Evolutionary conservation across 116 monocot species (phyloP).

Genomic region (Trichopus zeylanicus): DNA sequence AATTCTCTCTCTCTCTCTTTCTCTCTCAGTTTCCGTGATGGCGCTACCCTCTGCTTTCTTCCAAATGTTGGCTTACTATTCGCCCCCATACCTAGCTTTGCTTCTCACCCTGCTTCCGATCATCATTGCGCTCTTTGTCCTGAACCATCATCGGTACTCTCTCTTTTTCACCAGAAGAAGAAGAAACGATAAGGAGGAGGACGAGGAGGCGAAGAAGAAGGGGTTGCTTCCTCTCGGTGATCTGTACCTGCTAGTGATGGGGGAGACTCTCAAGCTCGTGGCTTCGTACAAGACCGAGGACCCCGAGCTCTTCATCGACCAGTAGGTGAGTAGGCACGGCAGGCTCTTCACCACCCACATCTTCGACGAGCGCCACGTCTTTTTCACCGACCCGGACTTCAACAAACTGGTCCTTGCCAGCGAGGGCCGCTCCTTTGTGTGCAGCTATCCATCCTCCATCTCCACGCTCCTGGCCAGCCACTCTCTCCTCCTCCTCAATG

Average conservation of each 20-base stretch:
- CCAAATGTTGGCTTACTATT: not conserved
- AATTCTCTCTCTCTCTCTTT: no score
- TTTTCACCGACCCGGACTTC: constrained; percentile 86
- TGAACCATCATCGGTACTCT: not conserved
- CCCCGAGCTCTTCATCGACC: constrained; percentile 85
- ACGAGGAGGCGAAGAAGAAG: no score
- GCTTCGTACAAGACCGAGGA: constrained; percentile 67
- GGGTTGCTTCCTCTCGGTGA: constrained; percentile 59
- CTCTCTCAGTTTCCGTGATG: not conserved
- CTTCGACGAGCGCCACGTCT: constrained; percentile 83
- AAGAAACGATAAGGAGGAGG: not conserved
- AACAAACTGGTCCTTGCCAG: constrained; percentile 53
- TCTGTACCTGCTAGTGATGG: constrained; percentile 47
- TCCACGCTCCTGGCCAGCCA: constrained; percentile 59
- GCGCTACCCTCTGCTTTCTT: not conserved
- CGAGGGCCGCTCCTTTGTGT: constrained; percentile 61
- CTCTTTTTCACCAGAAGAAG: no score
- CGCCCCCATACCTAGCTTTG: not conserved
- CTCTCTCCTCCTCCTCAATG: constrained; percentile 67
- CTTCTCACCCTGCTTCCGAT: not conserved
- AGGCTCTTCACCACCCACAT: constrained; percentile 78
- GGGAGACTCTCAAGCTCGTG: constrained; percentile 69
- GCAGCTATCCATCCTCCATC: constrained; percentile 88
- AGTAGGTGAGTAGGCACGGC: constrained; percentile 42
- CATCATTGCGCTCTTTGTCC: not conserved